These are phyloP conservation scores for Xylariaceae sp. DNA, from an alignment of 2,329 filamentous ascomycete species.

Conservation along the genomic window DNA sequence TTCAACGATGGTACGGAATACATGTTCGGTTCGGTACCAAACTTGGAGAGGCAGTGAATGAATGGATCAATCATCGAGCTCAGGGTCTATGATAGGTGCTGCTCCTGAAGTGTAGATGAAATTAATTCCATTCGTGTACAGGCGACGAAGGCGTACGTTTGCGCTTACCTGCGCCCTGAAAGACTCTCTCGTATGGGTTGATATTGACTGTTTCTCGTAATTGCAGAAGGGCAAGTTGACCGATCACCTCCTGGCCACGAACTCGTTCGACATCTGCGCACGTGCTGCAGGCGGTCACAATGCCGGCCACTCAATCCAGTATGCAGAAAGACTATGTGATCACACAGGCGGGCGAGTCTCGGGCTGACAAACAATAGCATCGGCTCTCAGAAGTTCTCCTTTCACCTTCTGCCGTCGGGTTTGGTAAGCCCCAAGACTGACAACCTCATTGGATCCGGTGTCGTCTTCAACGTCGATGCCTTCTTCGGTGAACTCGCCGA, in stretches of 20 bases:
- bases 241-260: slow-evolving; percentile 15
- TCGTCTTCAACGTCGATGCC: slow-evolving; percentile 43
- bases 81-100: background rate
- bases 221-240: slow-evolving; percentile 18
- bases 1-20: background rate
- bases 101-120: background rate
- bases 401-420: slow-evolving; percentile 61
- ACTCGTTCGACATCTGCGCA: slow-evolving; percentile 16
- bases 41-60: background rate
- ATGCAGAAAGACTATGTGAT: slow-evolving; percentile 4
- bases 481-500: slow-evolving; percentile 62
- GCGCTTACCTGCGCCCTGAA: background rate
- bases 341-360: background rate
- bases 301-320: slow-evolving; percentile 19
- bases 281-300: slow-evolving; percentile 18
- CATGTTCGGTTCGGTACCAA: background rate
- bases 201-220: slow-evolving; percentile 10
- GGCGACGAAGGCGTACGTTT: slow-evolving; percentile 18
- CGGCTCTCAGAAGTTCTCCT: slow-evolving; percentile 11
- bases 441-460: slow-evolving; percentile 68
- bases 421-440: slow-evolving; percentile 64
- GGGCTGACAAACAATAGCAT: slow-evolving; percentile 7
- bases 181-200: background rate
- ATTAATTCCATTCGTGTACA: slow-evolving; percentile 11
- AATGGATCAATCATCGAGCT: background rate